A percentile compares a stretch with the other conserved stretches of the same genome.
These are phyloP conservation scores for Penicillium manginii DNA, from an alignment of 495 filamentous ascomycete species.

Conservation along the genomic window DNA sequence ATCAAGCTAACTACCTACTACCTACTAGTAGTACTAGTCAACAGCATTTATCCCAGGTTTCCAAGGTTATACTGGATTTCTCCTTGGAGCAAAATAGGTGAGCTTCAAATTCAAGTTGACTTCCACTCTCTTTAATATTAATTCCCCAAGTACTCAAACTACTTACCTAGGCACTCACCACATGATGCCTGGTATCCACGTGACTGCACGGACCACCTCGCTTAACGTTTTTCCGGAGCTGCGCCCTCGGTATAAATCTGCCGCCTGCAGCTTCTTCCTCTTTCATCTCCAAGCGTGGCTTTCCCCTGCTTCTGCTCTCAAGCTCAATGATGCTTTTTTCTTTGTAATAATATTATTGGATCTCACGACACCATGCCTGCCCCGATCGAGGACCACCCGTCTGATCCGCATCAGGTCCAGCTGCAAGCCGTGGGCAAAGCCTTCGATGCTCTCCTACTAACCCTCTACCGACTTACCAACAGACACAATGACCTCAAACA, in stretches of 20 bases:
- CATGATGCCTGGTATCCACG: slow-evolving; percentile 26
- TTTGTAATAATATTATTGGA: slow-evolving; percentile 27
- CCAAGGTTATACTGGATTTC: too few relatives aligned
- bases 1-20: too few relatives aligned
- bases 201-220: slow-evolving; percentile 46
- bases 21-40: too few relatives aligned
- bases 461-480: slow-evolving; percentile 48
- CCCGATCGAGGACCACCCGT: slow-evolving; percentile 30
- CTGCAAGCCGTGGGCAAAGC: slow-evolving; percentile 48
- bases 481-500: slow-evolving; percentile 49
- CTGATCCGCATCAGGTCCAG: slow-evolving; percentile 38
- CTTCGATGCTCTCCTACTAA: slow-evolving; percentile 55
- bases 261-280: slow-evolving; percentile 18
- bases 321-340: slow-evolving; percentile 18
- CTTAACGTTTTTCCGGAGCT: slow-evolving; percentile 40
- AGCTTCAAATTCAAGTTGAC: too few relatives aligned
- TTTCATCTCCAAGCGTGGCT: slow-evolving; percentile 15
- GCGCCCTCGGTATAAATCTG: slow-evolving; percentile 21
- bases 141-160: not conserved
- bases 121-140: too few relatives aligned
- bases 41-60: too few relatives aligned
- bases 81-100: too few relatives aligned
- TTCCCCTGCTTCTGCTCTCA: slow-evolving; percentile 18
- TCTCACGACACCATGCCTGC: slow-evolving; percentile 38
- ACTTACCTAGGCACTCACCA: too few relatives aligned